phyloP scores from a whole-genome alignment of 2,329 filamentous ascomycete genomes.

The Lecanosticta acicola region DNA sequence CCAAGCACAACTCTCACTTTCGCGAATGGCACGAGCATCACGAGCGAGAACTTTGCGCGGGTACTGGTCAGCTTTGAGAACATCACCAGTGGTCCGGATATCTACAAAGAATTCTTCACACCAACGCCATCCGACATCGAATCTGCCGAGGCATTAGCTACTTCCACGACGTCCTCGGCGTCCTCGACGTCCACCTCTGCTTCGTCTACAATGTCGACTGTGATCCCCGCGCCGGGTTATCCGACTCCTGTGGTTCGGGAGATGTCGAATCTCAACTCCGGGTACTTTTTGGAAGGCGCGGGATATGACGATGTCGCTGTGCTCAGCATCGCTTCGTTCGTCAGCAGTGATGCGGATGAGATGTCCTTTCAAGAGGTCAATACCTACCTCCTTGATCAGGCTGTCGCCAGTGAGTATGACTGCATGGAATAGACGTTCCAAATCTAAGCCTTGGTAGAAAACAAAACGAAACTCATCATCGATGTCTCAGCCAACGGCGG shows the following conservation, averaged over 20 bases:
- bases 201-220: constrained; percentile 15
- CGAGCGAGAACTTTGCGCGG: constrained; percentile 41
- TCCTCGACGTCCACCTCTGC: constrained; percentile 9
- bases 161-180: constrained; percentile 5
- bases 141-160: constrained; percentile 21
- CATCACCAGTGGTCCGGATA: constrained; percentile 38
- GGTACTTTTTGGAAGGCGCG: constrained; percentile 42
- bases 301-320: constrained; percentile 45
- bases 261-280: constrained; percentile 40
- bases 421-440: not conserved
- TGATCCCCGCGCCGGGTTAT: constrained; percentile 38
- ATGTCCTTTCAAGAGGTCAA: constrained; percentile 39
- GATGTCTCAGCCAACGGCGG: constrained; percentile 56
- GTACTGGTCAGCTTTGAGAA: constrained; percentile 39
- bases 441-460: constrained; percentile 29
- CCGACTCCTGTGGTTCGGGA: constrained; percentile 38
- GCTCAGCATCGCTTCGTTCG: constrained; percentile 41
- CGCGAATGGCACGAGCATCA: constrained; percentile 40
- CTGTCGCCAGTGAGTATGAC: constrained; percentile 30
- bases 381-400: constrained; percentile 38
- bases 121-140: constrained; percentile 14
- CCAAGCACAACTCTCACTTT: constrained; percentile 41
- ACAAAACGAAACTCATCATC: constrained; percentile 56
- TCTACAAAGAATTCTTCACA: constrained; percentile 36
- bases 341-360: constrained; percentile 28